These are phyloP conservation scores for Candida taoyuanica DNA, from an alignment of 805 yeast genomes.

Conservation along the genomic window DNA sequence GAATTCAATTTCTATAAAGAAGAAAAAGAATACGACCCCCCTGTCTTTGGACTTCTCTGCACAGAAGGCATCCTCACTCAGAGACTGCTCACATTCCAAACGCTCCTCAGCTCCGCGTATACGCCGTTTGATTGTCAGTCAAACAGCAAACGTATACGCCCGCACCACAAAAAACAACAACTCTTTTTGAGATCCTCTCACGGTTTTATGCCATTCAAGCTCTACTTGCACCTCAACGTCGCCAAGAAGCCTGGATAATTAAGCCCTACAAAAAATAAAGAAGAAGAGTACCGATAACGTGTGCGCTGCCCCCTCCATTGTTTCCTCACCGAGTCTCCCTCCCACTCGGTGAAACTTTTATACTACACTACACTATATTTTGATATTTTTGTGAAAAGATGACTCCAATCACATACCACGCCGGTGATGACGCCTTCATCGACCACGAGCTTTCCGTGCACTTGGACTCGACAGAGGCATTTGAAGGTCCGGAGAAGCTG, in stretches of 20 bases:
- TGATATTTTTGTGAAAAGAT: conserved; percentile 3
- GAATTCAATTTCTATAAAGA: no score
- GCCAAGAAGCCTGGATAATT: conserved; percentile 24
- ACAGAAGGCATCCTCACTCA: no score
- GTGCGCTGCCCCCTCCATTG: background rate
- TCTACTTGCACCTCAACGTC: conserved; percentile 16
- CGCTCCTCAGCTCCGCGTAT: no score
- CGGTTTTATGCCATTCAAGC: conserved; percentile 17
- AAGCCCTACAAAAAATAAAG: background rate
- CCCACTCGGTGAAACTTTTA: conserved; percentile 22
- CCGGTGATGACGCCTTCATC: conserved; percentile 46
- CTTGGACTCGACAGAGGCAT: conserved; percentile 85
- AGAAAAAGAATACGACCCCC: no score
- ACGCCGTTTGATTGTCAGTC: no score
- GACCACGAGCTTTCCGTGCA: conserved; percentile 76
- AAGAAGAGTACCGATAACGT: background rate
- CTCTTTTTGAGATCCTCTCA: no score
- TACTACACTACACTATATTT: no score
- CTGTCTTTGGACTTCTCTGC: no score
- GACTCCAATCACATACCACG: conserved; percentile 33
- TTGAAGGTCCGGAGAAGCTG: conserved; percentile 96
- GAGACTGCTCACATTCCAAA: no score
- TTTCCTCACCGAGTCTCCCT: conserved; percentile 14
- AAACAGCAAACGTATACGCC: no score
- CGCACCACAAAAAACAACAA: no score